Evolutionary conservation across 2,329 filamentous ascomycete genomes (phyloP).

Genomic region (Ophiostoma himal-ulmi): DNA sequence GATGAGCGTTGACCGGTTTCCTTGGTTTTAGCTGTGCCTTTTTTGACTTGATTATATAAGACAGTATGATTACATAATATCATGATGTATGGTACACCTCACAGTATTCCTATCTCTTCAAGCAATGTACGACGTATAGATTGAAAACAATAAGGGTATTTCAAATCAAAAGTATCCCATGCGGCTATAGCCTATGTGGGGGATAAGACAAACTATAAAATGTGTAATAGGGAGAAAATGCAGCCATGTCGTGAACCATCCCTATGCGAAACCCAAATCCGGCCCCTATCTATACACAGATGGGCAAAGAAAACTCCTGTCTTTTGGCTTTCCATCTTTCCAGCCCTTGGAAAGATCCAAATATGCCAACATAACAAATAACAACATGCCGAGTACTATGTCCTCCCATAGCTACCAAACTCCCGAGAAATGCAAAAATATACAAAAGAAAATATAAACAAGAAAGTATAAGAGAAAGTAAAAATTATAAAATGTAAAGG

Average conservation of each 20-base stretch:
- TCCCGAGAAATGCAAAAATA: not conserved
- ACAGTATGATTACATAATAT: too few relatives aligned
- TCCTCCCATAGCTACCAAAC: not conserved
- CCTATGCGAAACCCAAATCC: not conserved
- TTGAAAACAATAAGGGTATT: not conserved
- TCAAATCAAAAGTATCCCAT: not conserved
- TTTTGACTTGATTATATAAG: too few relatives aligned
- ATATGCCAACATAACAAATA: not conserved
- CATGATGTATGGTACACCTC: too few relatives aligned
- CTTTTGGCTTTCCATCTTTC: not conserved
- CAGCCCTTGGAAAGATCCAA: conserved; percentile 5
- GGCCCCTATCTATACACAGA: not conserved
- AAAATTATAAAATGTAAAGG: not conserved
- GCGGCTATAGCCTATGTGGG: not conserved
- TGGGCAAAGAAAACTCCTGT: not conserved
- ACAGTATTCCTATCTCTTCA: too few relatives aligned
- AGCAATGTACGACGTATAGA: too few relatives aligned
- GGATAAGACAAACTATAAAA: not conserved
- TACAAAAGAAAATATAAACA: not conserved
- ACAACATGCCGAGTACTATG: not conserved
- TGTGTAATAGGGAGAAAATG: not conserved
- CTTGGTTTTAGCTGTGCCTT: too few relatives aligned
- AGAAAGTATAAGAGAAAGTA: not conserved
- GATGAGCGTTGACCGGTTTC: not conserved
- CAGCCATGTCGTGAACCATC: not conserved